Conservation (phyloP, 225 moss, liverwort and hornwort species). For the Physcomitrium patens region DNA sequence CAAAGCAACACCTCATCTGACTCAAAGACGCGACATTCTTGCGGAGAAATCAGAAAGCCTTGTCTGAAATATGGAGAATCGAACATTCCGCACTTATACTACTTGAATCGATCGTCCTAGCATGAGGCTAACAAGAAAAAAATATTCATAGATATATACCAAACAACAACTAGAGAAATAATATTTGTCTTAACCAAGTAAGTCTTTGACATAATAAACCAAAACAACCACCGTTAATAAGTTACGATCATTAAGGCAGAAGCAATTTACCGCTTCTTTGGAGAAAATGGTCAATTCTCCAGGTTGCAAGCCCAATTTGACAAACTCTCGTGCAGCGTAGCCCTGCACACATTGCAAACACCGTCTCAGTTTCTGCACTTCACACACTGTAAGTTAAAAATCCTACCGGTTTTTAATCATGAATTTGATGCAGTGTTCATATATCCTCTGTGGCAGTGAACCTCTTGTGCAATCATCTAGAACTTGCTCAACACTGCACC, state of each 20-base stretch:
- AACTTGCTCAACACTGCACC: no score
- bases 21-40: neutral
- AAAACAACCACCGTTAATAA: neutral
- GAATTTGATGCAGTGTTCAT: neutral
- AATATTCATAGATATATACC: neutral
- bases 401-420: no score
- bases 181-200: neutral
- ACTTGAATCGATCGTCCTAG: neutral
- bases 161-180: neutral
- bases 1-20: neutral
- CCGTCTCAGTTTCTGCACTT: neutral
- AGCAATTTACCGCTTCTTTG: slow-evolving; percentile 32
- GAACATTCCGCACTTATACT: neutral
- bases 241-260: neutral
- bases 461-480: neutral
- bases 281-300: slow-evolving; percentile 37
- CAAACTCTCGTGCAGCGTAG: slow-evolving; percentile 40
- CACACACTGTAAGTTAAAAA: neutral
- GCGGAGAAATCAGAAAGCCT: neutral
- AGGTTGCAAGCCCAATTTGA: slow-evolving; percentile 35
- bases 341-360: slow-evolving; percentile 22
- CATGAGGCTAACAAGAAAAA: neutral
- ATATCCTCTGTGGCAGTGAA: neutral
- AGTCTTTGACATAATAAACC: neutral
- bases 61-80: neutral